Base-by-base conservation (phyloP, 805 yeast genomes). In the Pichia cephalocereana region DNA sequence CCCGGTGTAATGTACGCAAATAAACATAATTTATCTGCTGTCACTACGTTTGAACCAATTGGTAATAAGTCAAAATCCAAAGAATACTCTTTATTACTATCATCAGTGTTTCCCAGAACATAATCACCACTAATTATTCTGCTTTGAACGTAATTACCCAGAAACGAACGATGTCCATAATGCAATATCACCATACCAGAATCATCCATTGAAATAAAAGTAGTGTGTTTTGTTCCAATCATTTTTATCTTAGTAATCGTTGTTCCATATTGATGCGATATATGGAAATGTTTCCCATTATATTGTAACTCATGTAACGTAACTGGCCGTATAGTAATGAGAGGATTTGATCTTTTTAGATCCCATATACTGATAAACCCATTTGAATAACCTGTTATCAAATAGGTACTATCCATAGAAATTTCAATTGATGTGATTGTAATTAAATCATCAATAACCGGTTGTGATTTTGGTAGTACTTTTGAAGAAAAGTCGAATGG, bases 301-400 rank as follows among this genome's bases (percentile, higher is more conserved):
- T 41, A 45, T 23, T 50, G 46, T 4, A 55, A 44, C 31, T 62
- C 62, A 14, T 52, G 52, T 26, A 54, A 54, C 0, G 62, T 54
- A 8, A 63, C 54, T 2, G 72, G 69, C 4, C 59, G 48, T 10
- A 67, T 59, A 38, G 56, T 56, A 38, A 68, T 44, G n/a, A 56
- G 44, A 8, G 69, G 70, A 10, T 45, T 47, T 26, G 61, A 63
- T 31, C 60, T 63, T 14, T 60, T 54, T 28, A 83, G 55, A 52
- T 85, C 81, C 95, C 96, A 91, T 2, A 86, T 55, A 30, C 73
- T 66, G 2, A 90, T 72, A 46, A 69, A 70, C 0, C 97, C 98
- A 23, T 72, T 65, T 6, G 70, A 68, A 54, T 75, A 79, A 1
- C 96, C 95, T 0, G 80, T 83, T 0, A 84, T 87, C 3, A 88